These are phyloP conservation scores for Aureoboletus auriporus DNA, from an alignment of 768 basidiomycete genomes.

Conservation along the genomic window DNA sequence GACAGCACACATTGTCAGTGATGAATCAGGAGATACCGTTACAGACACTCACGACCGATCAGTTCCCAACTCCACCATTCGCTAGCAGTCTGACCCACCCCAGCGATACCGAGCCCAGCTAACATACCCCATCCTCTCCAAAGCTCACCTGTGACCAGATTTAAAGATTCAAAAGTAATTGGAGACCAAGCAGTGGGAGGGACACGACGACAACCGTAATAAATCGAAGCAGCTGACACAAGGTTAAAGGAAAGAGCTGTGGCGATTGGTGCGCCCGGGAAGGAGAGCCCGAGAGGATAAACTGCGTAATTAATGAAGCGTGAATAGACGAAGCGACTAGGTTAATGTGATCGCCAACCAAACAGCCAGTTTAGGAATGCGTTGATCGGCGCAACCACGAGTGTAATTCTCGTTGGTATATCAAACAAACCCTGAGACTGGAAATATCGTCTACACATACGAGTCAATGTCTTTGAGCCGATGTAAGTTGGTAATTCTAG, in stretches of 20 bases:
- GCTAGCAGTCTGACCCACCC: constrained; percentile 75
- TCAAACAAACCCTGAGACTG: constrained; percentile 85
- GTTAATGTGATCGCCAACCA: constrained; percentile 40
- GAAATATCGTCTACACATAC: constrained; percentile 41
- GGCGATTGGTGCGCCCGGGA: constrained; percentile 88
- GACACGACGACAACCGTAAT: constrained; percentile 60
- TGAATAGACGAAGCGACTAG: neutral
- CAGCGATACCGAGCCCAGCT: constrained; percentile 74
- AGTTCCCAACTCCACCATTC: constrained; percentile 99
- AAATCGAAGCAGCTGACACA: constrained; percentile 57
- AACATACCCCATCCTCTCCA: constrained; percentile 69
- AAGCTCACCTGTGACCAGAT: constrained; percentile 55
- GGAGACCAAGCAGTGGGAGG: constrained; percentile 75
- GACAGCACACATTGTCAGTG: neutral
- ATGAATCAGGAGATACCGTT: neutral
- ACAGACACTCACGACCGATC: constrained; percentile 40
- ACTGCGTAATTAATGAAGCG: constrained; percentile 13
- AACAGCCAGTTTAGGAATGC: constrained; percentile 78
- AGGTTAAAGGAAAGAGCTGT: constrained; percentile 88
- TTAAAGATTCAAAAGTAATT: constrained; percentile 17
- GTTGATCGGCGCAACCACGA: constrained; percentile 84
- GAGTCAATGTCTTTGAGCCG: neutral
- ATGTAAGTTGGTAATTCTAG: neutral
- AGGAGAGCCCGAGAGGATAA: constrained; percentile 71
- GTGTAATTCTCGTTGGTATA: constrained; percentile 79